Conservation (phyloP, 352 stramenopile species). For the Phytopythium sindhum region DNA sequence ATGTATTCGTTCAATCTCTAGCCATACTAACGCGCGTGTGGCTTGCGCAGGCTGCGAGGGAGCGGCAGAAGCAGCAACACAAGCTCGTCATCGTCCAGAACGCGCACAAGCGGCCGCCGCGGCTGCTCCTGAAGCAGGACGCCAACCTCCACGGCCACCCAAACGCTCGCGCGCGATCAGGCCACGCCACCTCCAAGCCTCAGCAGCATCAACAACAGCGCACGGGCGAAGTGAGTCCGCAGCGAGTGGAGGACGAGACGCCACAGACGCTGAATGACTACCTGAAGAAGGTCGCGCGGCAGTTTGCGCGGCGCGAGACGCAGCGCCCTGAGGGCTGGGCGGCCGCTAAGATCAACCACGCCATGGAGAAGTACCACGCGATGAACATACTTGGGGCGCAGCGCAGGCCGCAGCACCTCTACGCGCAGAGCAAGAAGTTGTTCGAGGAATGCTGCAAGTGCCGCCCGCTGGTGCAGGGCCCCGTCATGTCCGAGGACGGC, state of each 20-base stretch:
- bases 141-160: not conserved
- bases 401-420: conserved; percentile 40
- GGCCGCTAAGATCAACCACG: conserved; percentile 43
- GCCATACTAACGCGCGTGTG: not conserved
- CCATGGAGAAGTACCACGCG: conserved; percentile 53
- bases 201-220: not conserved
- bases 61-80: conserved; percentile 38
- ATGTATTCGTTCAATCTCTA: not conserved
- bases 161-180: not conserved
- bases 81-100: conserved; percentile 65
- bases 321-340: conserved; percentile 57
- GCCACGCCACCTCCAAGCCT: not conserved
- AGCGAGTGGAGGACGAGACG: not conserved
- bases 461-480: conserved; percentile 45
- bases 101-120: conserved; percentile 33
- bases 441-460: conserved; percentile 80
- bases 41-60: not conserved
- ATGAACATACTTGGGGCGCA: conserved; percentile 43
- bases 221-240: not conserved
- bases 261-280: conserved; percentile 14
- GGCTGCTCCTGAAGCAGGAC: conserved; percentile 37
- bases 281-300: conserved; percentile 38
- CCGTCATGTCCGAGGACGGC: conserved; percentile 48
- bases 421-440: conserved; percentile 57
- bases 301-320: conserved; percentile 23